Conservation (phyloP, 1,284 basidiomycete species). For the Ceratobasidium sp. region DNA sequence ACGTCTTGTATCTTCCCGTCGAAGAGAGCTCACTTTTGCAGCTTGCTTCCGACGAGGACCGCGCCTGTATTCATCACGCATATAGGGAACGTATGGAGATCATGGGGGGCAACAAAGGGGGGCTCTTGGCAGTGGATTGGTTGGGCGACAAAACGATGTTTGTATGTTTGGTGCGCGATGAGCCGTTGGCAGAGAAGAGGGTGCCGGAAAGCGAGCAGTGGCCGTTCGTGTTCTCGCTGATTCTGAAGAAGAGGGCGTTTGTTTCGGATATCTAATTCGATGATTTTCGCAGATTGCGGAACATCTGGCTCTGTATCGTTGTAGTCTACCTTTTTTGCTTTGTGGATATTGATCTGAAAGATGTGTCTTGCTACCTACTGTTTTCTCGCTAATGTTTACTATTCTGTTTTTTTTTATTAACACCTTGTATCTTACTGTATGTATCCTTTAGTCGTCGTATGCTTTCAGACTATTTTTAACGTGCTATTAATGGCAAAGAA, state of each 20-base stretch:
- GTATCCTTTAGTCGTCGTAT: too few relatives aligned
- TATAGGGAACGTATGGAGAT: slow-evolving; percentile 24
- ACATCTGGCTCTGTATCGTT: too few relatives aligned
- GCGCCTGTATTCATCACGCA: slow-evolving; percentile 20
- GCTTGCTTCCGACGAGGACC: slow-evolving; percentile 28
- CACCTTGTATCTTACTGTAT: too few relatives aligned
- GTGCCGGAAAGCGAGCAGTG: slow-evolving; percentile 38
- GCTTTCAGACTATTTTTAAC: too few relatives aligned
- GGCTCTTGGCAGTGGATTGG: slow-evolving; percentile 30
- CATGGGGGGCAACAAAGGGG: slow-evolving; percentile 9
- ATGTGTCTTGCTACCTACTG: too few relatives aligned
- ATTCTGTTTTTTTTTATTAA: too few relatives aligned
- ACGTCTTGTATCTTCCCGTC: slow-evolving; percentile 5
- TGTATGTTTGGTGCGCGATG: slow-evolving; percentile 34
- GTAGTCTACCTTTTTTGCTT: too few relatives aligned
- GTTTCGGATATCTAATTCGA: slow-evolving; percentile 39
- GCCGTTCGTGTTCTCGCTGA: slow-evolving; percentile 42
- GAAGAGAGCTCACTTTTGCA: slow-evolving; percentile 11
- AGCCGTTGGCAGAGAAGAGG: slow-evolving; percentile 30
- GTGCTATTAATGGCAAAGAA: too few relatives aligned
- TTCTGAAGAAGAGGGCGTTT: slow-evolving; percentile 34
- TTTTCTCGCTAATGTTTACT: too few relatives aligned
- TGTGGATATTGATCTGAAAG: too few relatives aligned
- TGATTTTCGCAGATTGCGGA: too few relatives aligned
- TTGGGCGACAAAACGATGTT: slow-evolving; percentile 38